phyloP scores from a whole-genome alignment of 106 monocot genomes.

The Allium sativum region DNA sequence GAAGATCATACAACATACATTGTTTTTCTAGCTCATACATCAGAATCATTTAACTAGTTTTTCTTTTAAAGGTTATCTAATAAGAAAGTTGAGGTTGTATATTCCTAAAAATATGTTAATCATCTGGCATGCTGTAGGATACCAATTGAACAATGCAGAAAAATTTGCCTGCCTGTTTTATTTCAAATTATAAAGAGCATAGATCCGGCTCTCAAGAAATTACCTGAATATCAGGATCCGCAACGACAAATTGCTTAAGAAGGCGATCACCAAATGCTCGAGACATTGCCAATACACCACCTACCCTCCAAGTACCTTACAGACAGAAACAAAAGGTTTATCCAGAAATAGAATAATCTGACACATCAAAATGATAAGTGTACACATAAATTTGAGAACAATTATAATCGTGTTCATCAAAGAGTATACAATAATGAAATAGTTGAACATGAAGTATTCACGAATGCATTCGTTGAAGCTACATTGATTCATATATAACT shows the following conservation, averaged over 20 bases:
- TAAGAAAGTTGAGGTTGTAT: not conserved
- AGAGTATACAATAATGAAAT: not conserved
- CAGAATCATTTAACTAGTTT: not conserved
- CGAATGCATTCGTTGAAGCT: too few relatives aligned
- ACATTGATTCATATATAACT: not conserved
- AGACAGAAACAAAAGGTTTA: conserved; percentile 1
- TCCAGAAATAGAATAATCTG: not conserved
- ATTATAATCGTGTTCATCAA: not conserved
- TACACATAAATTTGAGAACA: not conserved
- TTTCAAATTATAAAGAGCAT: not conserved
- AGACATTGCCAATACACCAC: conserved; percentile 88
- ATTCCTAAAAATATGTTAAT: not conserved
- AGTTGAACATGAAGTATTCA: too few relatives aligned
- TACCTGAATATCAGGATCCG: conserved; percentile 93
- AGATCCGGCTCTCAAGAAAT: not conserved
- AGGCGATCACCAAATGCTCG: conserved; percentile 89
- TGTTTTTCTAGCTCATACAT: not conserved
- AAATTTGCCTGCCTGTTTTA: not conserved
- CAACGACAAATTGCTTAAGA: conserved; percentile 84
- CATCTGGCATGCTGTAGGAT: not conserved
- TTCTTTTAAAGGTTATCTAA: not conserved
- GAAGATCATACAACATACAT: too few relatives aligned
- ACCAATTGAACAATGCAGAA: not conserved
- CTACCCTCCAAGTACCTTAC: conserved; percentile 90
- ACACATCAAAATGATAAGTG: not conserved